A percentile compares a stretch with the other conserved stretches of the same genome.
Conservation (phyloP, 768 basidiomycete genomes). For the Hysterangium stoloniferum region DNA sequence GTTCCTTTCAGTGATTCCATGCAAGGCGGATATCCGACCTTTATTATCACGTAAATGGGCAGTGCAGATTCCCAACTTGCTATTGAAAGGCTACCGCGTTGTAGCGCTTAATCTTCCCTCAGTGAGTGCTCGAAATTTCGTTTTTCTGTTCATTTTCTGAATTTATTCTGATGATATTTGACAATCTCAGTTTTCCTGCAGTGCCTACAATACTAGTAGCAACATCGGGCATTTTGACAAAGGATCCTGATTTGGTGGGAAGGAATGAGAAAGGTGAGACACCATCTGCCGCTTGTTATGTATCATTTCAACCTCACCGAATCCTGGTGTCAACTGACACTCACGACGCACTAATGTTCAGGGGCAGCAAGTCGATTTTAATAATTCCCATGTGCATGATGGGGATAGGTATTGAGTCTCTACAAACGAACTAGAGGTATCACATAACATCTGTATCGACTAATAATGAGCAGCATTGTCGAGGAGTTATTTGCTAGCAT, state of each 20-base stretch:
- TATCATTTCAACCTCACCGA: too few species aligned
- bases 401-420: too few species aligned
- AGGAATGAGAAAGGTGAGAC: constrained; percentile 29
- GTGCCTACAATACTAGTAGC: constrained; percentile 22
- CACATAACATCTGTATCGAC: too few species aligned
- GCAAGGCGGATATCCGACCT: background rate
- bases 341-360: too few species aligned
- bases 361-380: too few species aligned
- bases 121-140: constrained; percentile 16
- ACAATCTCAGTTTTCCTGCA: constrained; percentile 20
- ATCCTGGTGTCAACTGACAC: too few species aligned
- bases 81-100: constrained; percentile 28
- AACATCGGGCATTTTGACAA: constrained; percentile 24
- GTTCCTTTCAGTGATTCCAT: too few species aligned
- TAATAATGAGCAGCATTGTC: too few species aligned
- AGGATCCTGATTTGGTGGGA: constrained; percentile 24
- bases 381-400: too few species aligned
- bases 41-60: constrained; percentile 21
- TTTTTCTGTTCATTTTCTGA: background rate
- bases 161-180: constrained; percentile 3
- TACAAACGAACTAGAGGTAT: too few species aligned
- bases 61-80: constrained; percentile 23
- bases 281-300: constrained; percentile 17
- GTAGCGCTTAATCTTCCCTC: constrained; percentile 30
- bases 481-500: too few species aligned